Evolutionary conservation across 192 early-diverging fungal genomes (phyloP).

Genomic region (Podila verticillata): DNA sequence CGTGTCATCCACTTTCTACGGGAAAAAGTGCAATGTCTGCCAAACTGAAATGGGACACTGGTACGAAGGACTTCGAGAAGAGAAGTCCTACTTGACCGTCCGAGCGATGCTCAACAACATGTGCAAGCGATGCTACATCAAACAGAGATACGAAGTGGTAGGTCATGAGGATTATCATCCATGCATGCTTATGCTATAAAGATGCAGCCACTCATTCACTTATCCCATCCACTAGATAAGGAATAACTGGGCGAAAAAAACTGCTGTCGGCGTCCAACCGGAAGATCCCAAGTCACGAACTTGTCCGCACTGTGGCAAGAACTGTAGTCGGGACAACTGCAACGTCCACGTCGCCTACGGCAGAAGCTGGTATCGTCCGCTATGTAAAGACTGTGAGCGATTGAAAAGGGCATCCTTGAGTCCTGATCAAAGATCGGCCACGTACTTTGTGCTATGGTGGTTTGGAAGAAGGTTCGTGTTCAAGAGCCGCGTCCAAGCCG

Average conservation of each 20-base stretch:
- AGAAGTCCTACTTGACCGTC: background rate
- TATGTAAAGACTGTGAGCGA: background rate
- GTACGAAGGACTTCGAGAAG: background rate
- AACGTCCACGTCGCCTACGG: background rate
- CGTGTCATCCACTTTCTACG: slow-evolving; percentile 6
- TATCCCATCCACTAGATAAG: background rate
- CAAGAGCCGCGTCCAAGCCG: background rate
- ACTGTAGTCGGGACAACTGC: background rate
- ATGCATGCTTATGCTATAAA: background rate
- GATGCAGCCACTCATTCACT: background rate
- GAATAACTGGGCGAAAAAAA: background rate
- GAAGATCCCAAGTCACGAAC: background rate
- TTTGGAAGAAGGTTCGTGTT: background rate
- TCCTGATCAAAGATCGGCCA: background rate
- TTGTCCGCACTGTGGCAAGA: background rate
- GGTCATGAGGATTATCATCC: background rate
- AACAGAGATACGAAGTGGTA: background rate
- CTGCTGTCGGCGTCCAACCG: background rate
- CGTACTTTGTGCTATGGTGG: background rate
- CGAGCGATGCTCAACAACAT: background rate
- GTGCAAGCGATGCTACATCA: background rate
- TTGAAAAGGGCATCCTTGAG: background rate
- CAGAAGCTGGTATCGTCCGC: background rate
- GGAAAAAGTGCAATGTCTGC: background rate
- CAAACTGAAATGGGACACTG: slow-evolving; percentile 8